Base-by-base conservation (phyloP, 768 basidiomycete genomes). In the Phylloporus arenicola region DNA sequence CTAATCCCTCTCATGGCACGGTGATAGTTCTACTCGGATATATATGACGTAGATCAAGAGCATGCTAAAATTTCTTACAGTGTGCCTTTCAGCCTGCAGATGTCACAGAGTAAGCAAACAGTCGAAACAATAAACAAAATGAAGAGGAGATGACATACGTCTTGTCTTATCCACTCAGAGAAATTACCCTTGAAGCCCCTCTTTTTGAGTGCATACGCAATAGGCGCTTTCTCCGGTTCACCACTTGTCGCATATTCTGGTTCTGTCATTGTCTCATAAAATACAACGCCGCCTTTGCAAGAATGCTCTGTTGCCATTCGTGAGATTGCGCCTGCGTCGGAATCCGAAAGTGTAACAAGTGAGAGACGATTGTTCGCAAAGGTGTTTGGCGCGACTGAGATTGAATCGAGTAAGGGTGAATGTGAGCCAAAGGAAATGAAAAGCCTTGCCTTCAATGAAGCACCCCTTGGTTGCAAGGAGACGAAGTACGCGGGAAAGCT, bases 361-460 rank as follows among this genome's bases (percentile, higher is more conserved):
- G 68, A 70, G 27, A 69, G 55, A 24, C 66, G 69, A 37, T 65
- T 70, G 44, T 69, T 70, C 12, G 67, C 62, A 50, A 67, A 70
- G 0, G 47, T 48, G 17, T 68, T 58, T 10, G 56, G 56, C 9
- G 56, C 44, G 11, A 70, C 68, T 63, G 17, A n/a, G 27, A 20
- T 29, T 7, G 40, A 9, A 24, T 24, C 22, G 22, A 2, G 20
- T 30, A 9, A 50, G 50, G 20, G 20, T n/a, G 31, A 29, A 10
- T 34, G 17, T 10, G 12, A 22, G 16, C 13, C 1, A 14, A 14
- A 20, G 7, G 9, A 3, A 11, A 17, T 6, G 6, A 12, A 4
- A 42, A 6, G 33, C 14, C 39, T 43, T 43, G 57, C 69, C 63
- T 61, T 70, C 69, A 2, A 37, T 56, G 50, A 69, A 69, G 37